Conservation (phyloP, 1,284 basidiomycete species). For the Ustilago hordei region DNA sequence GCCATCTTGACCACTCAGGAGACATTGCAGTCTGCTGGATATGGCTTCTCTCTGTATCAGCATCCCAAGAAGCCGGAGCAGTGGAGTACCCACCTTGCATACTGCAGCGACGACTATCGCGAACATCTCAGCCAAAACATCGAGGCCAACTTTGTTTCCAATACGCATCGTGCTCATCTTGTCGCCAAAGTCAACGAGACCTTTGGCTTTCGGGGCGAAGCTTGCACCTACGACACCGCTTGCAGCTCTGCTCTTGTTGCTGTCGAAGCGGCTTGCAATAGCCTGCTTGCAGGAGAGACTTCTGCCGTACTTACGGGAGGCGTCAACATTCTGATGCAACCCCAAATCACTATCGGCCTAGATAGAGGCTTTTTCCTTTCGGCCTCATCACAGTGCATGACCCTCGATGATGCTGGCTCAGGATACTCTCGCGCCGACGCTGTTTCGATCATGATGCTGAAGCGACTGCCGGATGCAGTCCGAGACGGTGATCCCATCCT, state of each 20-base stretch:
- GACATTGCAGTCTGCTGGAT: slow-evolving; percentile 40
- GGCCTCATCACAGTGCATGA: slow-evolving; percentile 53
- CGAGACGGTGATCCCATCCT: slow-evolving; percentile 48
- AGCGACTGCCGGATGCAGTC: slow-evolving; percentile 46
- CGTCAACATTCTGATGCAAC: slow-evolving; percentile 54
- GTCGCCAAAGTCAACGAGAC: slow-evolving; percentile 35
- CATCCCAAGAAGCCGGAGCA: slow-evolving; percentile 24
- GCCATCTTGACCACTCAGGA: slow-evolving; percentile 41
- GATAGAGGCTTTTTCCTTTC: slow-evolving; percentile 57
- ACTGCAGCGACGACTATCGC: slow-evolving; percentile 53
- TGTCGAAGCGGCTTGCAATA: slow-evolving; percentile 50
- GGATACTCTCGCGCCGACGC: slow-evolving; percentile 56
- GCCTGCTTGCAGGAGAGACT: slow-evolving; percentile 30
- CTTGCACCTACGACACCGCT: slow-evolving; percentile 52
- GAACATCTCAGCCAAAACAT: slow-evolving; percentile 51
- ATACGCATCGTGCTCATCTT: slow-evolving; percentile 46
- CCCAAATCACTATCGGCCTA: slow-evolving; percentile 55
- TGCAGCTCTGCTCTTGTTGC: slow-evolving; percentile 55
- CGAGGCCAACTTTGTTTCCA: slow-evolving; percentile 27
- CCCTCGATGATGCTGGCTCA: slow-evolving; percentile 46
- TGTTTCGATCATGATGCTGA: slow-evolving; percentile 47
- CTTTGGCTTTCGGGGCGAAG: slow-evolving; percentile 48
- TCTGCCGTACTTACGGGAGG: slow-evolving; percentile 46
- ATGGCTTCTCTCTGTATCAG: slow-evolving; percentile 30
- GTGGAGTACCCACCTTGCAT: slow-evolving; percentile 50